Percentiles rank a stretch among this genome's conserved stretches.
phyloP scores from a whole-genome alignment of 2,329 filamentous ascomycete species.

The Aspergillus sp. region DNA sequence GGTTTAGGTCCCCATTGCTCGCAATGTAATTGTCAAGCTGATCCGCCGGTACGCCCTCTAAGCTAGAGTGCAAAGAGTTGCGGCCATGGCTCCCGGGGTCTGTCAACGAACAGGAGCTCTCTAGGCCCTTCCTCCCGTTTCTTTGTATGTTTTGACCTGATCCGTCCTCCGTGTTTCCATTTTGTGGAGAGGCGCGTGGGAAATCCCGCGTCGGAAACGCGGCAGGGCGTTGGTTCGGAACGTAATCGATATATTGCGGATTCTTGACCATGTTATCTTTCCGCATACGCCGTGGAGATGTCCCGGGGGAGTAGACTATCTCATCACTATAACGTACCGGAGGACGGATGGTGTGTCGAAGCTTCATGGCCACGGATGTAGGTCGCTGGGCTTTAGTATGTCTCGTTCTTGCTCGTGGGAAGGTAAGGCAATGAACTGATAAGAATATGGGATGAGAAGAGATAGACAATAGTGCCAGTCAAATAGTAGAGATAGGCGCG shows the following conservation, averaged over 20 bases:
- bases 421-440: neutral
- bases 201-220: conserved; percentile 42
- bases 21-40: conserved; percentile 23
- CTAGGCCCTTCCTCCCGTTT: neutral
- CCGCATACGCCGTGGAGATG: conserved; percentile 21
- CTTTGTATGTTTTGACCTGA: neutral
- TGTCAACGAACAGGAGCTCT: neutral
- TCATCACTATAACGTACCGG: conserved; percentile 23
- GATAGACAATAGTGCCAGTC: neutral
- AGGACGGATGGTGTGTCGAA: conserved; percentile 30
- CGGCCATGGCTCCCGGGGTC: neutral
- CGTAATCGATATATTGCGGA: conserved; percentile 30
- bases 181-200: conserved; percentile 6
- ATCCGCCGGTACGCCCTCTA: conserved; percentile 14
- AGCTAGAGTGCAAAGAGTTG: neutral
- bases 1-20: conserved; percentile 31
- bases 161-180: neutral
- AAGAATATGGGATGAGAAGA: neutral
- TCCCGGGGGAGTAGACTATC: neutral
- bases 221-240: conserved; percentile 42
- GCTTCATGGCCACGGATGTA: conserved; percentile 25
- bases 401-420: neutral
- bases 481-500: neutral
- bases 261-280: conserved; percentile 6
- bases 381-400: neutral